These are phyloP conservation scores for Podaxis sp. DNA, from an alignment of 768 basidiomycete species.

Conservation along the genomic window DNA sequence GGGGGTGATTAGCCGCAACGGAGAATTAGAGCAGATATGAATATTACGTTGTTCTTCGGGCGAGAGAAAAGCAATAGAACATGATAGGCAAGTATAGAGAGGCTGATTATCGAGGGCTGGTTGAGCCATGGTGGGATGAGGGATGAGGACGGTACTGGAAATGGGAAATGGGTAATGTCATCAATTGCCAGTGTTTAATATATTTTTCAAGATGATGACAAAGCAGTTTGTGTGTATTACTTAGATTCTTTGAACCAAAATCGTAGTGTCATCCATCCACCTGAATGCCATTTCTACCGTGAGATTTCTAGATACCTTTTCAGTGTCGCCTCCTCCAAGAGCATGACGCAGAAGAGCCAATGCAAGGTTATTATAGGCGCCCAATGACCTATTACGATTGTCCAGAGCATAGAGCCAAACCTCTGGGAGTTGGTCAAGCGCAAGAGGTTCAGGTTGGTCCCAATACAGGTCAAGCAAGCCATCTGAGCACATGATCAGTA, in stretches of 20 bases:
- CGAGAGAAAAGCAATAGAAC: conserved; percentile 81
- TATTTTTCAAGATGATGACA: background rate
- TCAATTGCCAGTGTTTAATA: background rate
- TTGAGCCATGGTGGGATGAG: conserved; percentile 29
- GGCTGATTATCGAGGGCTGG: conserved; percentile 25
- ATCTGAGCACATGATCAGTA: conserved; percentile 51
- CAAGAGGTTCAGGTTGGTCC: conserved; percentile 23
- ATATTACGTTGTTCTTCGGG: conserved; percentile 79
- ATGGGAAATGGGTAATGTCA: background rate
- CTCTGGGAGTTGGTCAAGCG: conserved; percentile 28
- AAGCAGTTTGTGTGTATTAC: conserved; percentile 5
- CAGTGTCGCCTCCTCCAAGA: conserved; percentile 41
- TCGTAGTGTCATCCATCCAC: conserved; percentile 64
- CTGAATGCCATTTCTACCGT: conserved; percentile 45
- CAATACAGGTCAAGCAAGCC: conserved; percentile 49
- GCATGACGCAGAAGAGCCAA: conserved; percentile 43
- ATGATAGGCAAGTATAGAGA: conserved; percentile 88
- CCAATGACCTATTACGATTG: conserved; percentile 17
- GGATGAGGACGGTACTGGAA: conserved; percentile 6
- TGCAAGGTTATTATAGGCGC: conserved; percentile 29
- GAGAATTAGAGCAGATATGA: background rate
- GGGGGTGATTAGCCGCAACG: conserved; percentile 13
- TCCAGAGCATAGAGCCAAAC: conserved; percentile 34
- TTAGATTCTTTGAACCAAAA: conserved; percentile 39
- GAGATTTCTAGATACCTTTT: conserved; percentile 43